phyloP scores from a whole-genome alignment of 2,329 filamentous ascomycete genomes.

The Microcera coccophila region DNA sequence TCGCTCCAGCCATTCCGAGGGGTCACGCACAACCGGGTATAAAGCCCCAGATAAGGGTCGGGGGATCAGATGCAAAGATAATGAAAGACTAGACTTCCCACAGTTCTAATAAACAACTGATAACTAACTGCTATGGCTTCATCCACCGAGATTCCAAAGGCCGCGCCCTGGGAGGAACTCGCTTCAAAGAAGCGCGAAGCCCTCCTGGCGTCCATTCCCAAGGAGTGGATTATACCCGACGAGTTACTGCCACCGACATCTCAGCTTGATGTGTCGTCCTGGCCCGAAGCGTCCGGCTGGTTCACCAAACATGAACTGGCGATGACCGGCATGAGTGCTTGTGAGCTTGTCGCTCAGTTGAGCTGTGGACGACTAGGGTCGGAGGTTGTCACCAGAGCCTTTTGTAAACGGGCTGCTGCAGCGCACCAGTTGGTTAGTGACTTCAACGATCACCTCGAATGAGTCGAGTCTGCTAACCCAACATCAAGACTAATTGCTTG shows the following conservation, averaged over 20 bases:
- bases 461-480: no score
- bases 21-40: no score
- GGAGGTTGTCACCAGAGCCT: slow-evolving; percentile 45
- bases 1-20: no score
- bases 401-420: slow-evolving; percentile 50
- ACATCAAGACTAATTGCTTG: slow-evolving; percentile 43
- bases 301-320: slow-evolving; percentile 48
- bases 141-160: no score
- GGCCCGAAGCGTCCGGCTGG: slow-evolving; percentile 56
- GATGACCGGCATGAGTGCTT: slow-evolving; percentile 45
- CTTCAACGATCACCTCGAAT: no score
- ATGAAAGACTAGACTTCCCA: no score
- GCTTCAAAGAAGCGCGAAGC: slow-evolving; percentile 15
- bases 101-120: no score
- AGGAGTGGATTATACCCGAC: slow-evolving; percentile 54
- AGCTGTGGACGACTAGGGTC: slow-evolving; percentile 34
- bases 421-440: slow-evolving; percentile 49
- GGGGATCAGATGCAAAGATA: no score
- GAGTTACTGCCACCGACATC: slow-evolving; percentile 49
- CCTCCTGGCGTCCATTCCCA: slow-evolving; percentile 45
- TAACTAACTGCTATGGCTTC: no score
- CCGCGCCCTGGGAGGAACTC: slow-evolving; percentile 18
- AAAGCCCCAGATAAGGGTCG: no score
- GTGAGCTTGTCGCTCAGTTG: slow-evolving; percentile 33
- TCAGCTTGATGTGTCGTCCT: slow-evolving; percentile 50